Conservation (phyloP, 2,329 filamentous ascomycete species). For the Aspergillus oerlinghausenensis region DNA sequence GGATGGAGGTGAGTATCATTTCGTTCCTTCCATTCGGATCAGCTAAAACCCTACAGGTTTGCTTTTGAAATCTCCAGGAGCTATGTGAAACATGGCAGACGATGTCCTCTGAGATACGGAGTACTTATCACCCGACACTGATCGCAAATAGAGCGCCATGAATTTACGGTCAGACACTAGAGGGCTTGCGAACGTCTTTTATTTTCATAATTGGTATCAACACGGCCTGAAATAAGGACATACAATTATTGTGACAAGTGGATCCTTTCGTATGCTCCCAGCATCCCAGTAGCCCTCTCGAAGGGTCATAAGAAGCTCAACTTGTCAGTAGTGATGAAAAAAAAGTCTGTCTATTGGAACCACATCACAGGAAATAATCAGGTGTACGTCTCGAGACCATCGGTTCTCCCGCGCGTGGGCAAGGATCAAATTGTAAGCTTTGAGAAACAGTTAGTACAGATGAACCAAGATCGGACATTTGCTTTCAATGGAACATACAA, state of each 20-base stretch:
- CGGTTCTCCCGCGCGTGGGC: slow-evolving; percentile 92
- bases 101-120: not conserved
- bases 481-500: slow-evolving; percentile 63
- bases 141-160: not conserved
- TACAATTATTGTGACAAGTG: slow-evolving; percentile 30
- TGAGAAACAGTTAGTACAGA: slow-evolving; percentile 5
- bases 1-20: slow-evolving; percentile 17
- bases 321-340: slow-evolving; percentile 17
- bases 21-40: not conserved
- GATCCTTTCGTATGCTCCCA: slow-evolving; percentile 25
- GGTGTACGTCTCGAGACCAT: slow-evolving; percentile 98
- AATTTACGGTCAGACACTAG: not conserved
- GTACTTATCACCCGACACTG: not conserved
- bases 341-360: slow-evolving; percentile 30
- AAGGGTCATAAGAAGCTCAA: slow-evolving; percentile 19
- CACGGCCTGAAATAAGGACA: slow-evolving; percentile 32
- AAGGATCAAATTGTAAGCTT: slow-evolving; percentile 98
- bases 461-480: not conserved
- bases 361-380: slow-evolving; percentile 87
- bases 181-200: slow-evolving; percentile 28
- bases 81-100: not conserved
- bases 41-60: slow-evolving; percentile 1
- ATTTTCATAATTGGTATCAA: slow-evolving; percentile 41
- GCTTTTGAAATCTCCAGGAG: slow-evolving; percentile 5
- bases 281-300: slow-evolving; percentile 25